Percentiles rank a stretch among this genome's conserved stretches.
Conservation (phyloP, 1,284 basidiomycete genomes). For the Austropuccinia psidii region DNA sequence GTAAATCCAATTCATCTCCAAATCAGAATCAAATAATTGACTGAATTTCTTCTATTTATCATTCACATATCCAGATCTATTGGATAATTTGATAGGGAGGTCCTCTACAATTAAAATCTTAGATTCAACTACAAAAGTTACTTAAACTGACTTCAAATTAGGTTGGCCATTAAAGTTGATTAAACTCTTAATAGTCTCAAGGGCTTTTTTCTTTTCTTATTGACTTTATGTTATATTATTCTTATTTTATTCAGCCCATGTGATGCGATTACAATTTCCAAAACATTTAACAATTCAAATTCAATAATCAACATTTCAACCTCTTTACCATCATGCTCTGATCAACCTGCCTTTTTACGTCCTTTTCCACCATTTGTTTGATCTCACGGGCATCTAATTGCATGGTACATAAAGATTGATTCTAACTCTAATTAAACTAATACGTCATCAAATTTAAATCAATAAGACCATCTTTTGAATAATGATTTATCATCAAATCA, state of each 20-base stretch:
- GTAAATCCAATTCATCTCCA: too few species aligned
- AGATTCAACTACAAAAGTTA: constrained; percentile 24
- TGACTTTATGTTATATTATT: too few species aligned
- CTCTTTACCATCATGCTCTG: constrained; percentile 81
- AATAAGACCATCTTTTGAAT: too few species aligned
- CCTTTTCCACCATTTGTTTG: constrained; percentile 91
- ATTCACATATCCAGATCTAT: too few species aligned
- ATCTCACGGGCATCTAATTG: constrained; percentile 76
- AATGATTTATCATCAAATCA: too few species aligned
- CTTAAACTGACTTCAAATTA: constrained; percentile 35
- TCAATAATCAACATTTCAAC: constrained; percentile 88
- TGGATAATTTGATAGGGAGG: constrained; percentile 32
- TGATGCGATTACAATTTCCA: constrained; percentile 85
- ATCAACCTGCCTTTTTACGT: constrained; percentile 86
- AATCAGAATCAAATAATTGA: too few species aligned
- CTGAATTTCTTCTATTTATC: too few species aligned
- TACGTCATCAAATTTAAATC: too few species aligned
- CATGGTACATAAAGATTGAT: constrained; percentile 96
- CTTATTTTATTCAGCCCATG: constrained; percentile 64
- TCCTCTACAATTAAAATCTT: constrained; percentile 21
- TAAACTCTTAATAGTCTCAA: too few species aligned
- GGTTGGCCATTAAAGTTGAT: constrained; percentile 37
- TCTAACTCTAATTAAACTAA: too few species aligned
- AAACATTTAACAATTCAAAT: constrained; percentile 67
- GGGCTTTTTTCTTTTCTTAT: too few species aligned